These are phyloP conservation scores for Neonectria coccinea DNA, from an alignment of 2,329 filamentous ascomycete genomes.

Conservation along the genomic window DNA sequence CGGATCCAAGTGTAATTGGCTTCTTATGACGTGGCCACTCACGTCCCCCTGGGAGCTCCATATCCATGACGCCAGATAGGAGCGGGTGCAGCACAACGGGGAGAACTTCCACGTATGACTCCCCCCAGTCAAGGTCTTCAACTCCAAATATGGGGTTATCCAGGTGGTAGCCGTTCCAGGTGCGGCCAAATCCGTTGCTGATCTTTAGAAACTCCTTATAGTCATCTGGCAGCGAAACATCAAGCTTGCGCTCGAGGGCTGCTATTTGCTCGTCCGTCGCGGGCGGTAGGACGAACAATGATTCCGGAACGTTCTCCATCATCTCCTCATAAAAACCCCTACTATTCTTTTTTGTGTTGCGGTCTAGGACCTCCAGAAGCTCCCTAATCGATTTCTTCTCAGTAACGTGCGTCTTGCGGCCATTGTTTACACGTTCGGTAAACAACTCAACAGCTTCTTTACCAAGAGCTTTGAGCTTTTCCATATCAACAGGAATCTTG, in stretches of 20 bases:
- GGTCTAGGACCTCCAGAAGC: slow-evolving; percentile 24
- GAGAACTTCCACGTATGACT: neutral
- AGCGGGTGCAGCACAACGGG: slow-evolving; percentile 22
- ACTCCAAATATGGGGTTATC: slow-evolving; percentile 23
- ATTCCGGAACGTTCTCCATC: slow-evolving; percentile 18
- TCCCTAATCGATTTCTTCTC: slow-evolving; percentile 29
- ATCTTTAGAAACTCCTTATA: slow-evolving; percentile 38
- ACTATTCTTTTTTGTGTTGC: slow-evolving; percentile 28
- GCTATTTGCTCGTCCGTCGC: slow-evolving; percentile 35
- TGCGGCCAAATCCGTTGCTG: slow-evolving; percentile 35
- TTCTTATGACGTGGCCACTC: slow-evolving; percentile 31
- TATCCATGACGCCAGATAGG: slow-evolving; percentile 15
- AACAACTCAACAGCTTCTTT: slow-evolving; percentile 28
- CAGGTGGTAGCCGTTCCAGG: slow-evolving; percentile 36
- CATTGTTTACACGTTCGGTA: slow-evolving; percentile 23
- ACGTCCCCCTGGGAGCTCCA: neutral
- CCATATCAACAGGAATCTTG: slow-evolving; percentile 26
- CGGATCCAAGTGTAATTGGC: slow-evolving; percentile 22
- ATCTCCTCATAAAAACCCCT: slow-evolving; percentile 8
- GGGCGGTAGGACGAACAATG: slow-evolving; percentile 30
- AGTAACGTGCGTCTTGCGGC: slow-evolving; percentile 13
- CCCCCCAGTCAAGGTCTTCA: slow-evolving; percentile 30
- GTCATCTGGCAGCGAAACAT: slow-evolving; percentile 22
- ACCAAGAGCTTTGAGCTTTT: slow-evolving; percentile 19
- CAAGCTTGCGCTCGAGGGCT: slow-evolving; percentile 27